Base-by-base conservation (phyloP, 2,329 filamentous ascomycete genomes). In the Fusarium compactum region DNA sequence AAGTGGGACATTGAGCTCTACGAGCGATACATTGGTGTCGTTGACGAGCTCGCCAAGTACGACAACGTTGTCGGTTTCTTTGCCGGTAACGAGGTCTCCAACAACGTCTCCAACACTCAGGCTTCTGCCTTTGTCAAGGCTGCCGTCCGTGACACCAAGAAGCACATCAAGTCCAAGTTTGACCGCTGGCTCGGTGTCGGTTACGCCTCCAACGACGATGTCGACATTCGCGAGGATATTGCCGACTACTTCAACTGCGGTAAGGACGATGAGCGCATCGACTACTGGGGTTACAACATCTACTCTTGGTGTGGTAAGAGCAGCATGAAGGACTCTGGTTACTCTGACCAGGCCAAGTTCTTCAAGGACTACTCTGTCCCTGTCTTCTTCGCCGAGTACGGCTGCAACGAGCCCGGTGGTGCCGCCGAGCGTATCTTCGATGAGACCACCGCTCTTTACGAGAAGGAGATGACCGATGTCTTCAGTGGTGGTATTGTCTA, bases 261-360 rank as follows among this genome's bases (percentile, higher is more conserved):
- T 65, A 60, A 76, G 5, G 81, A 89, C 66, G 79, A 85, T 34
- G 83, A 85, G 11, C 77, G 92, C 66, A 97, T 98, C 72, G 96
- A 99, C 83, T 98, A 97, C 86, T 99, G 95, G 93, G 96, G 96
- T 64, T 98, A 98, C 91, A 99, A 99, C 87, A 97, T 98, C 84
- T 99, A 99, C 88, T 97, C 95, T 56, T 99, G 96, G 96, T 99
- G 96, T 80, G 96, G 95, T 74, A 81, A 95, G 74, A 97, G 93
- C 78, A 89, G 85, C 76, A 96, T 92, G 84, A 78, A 85, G 38
- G 78, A 86, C 64, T 98, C 96, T 6, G 93, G 94, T 58, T 99
- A 95, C 83, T 86, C 91, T 71, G 86, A 90, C 60, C 92, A 95
- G 80, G 94, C 94, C 74, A 82, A 93, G 72, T 95, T 98, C 83